These are phyloP conservation scores for Pestalotiopsis sp. DNA, from an alignment of 2,329 filamentous ascomycete genomes.

Conservation along the genomic window DNA sequence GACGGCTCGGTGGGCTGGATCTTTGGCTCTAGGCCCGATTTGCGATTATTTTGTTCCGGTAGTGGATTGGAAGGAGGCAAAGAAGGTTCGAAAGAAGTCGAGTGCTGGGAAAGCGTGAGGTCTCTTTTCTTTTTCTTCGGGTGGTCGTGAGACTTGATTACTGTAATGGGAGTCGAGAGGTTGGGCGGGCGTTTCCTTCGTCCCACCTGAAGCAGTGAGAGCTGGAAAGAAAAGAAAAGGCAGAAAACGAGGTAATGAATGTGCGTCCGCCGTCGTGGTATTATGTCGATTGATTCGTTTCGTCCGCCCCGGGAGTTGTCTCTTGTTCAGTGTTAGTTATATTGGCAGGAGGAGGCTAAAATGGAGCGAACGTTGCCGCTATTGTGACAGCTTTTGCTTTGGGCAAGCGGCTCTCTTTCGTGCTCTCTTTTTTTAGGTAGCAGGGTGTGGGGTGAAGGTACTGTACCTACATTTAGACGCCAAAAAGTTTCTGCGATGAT, in stretches of 20 bases:
- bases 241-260: background rate
- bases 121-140: background rate
- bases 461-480: background rate
- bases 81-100: background rate
- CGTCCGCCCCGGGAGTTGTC: background rate
- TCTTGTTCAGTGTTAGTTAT: background rate
- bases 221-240: background rate
- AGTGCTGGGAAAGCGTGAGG: background rate
- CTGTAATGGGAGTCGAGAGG: background rate
- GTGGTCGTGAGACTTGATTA: background rate
- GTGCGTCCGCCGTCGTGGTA: background rate
- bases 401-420: background rate
- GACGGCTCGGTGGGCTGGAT: background rate
- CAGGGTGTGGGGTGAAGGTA: background rate
- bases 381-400: background rate
- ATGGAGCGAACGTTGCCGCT: slow-evolving; percentile 4
- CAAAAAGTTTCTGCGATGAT: background rate
- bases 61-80: background rate
- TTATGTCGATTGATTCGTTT: background rate
- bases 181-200: background rate
- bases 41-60: background rate
- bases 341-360: background rate
- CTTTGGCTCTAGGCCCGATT: background rate
- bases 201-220: background rate
- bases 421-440: background rate